These are phyloP conservation scores for Colletotrichum abscissum DNA, from an alignment of 2,329 filamentous ascomycete genomes.

Conservation along the genomic window DNA sequence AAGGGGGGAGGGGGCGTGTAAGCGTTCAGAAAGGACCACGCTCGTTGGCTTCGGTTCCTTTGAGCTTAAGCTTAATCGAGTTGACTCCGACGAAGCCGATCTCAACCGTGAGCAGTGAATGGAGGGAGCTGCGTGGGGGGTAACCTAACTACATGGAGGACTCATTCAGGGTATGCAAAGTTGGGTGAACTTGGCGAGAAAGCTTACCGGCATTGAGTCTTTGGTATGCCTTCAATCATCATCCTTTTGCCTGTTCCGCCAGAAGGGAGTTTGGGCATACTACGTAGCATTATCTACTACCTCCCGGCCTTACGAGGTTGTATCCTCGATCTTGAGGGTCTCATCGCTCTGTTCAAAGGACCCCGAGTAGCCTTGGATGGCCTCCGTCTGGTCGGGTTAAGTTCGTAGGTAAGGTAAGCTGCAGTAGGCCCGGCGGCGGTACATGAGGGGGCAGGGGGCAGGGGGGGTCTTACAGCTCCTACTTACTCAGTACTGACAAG, in stretches of 20 bases:
- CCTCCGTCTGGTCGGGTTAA: conserved; percentile 2
- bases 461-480: neutral
- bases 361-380: neutral
- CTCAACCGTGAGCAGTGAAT: neutral
- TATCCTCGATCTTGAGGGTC: neutral
- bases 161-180: neutral
- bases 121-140: neutral
- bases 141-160: neutral
- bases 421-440: neutral
- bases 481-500: neutral
- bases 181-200: neutral
- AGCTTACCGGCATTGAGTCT: neutral
- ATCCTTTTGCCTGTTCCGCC: neutral
- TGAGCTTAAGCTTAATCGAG: neutral
- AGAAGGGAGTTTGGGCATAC: neutral
- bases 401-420: neutral
- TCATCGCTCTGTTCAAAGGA: neutral
- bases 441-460: no score
- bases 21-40: neutral
- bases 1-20: neutral
- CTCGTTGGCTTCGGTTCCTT: neutral
- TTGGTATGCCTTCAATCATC: neutral
- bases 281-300: neutral
- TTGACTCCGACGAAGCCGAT: neutral
- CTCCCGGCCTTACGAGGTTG: neutral